These are phyloP conservation scores for Hypoxylon sp. DNA, from an alignment of 2,329 filamentous ascomycete genomes.

Conservation along the genomic window DNA sequence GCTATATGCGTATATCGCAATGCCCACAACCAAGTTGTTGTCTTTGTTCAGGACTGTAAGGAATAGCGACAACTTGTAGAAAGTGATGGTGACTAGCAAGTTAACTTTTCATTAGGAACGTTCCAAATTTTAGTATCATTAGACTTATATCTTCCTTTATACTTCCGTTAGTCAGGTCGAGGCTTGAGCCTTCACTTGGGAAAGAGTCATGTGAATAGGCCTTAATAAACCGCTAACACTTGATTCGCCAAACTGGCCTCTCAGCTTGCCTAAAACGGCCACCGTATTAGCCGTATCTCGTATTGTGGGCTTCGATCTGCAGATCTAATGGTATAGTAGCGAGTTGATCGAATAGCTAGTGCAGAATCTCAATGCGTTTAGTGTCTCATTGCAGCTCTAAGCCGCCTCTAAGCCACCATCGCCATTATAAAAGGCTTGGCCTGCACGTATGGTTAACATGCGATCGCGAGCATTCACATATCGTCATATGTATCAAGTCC, in stretches of 20 bases:
- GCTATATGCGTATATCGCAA: not conserved
- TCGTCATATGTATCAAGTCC: not conserved
- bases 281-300: constrained; percentile 29
- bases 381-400: not conserved
- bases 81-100: not conserved
- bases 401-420: no score
- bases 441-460: not conserved
- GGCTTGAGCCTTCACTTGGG: not conserved
- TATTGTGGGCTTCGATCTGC: constrained; percentile 3
- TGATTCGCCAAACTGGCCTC: constrained; percentile 20
- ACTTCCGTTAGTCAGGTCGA: not conserved
- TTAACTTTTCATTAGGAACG: not conserved
- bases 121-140: not conserved
- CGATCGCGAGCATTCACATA: not conserved
- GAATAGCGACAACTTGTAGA: not conserved
- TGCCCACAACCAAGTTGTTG: no score
- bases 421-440: not conserved
- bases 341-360: not conserved
- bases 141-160: not conserved
- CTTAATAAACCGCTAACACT: not conserved
- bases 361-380: not conserved
- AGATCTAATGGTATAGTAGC: not conserved
- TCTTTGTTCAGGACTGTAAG: no score
- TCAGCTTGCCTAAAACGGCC: constrained; percentile 27
- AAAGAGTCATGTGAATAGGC: constrained; percentile 1